Conservation (phyloP, 2,329 filamentous ascomycete species). For the Aspergillus fijiensis region DNA sequence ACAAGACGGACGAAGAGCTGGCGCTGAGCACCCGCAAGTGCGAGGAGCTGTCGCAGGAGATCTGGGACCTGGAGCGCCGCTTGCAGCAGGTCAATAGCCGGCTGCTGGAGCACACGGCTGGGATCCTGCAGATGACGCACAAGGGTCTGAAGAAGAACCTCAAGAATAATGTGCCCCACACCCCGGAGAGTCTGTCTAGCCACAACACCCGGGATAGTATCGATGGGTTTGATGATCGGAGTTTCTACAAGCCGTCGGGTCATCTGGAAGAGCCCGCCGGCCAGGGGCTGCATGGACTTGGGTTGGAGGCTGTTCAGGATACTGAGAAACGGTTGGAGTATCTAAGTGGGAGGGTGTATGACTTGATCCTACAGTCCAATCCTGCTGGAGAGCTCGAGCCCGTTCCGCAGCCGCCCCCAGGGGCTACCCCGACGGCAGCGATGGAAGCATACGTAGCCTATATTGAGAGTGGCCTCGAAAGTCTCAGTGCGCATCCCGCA, state of each 20-base stretch:
- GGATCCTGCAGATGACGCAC: conserved; percentile 87
- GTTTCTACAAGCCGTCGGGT: conserved; percentile 69
- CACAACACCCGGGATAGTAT: conserved; percentile 54
- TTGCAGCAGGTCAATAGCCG: conserved; percentile 71
- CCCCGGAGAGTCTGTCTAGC: conserved; percentile 72
- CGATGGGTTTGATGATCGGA: conserved; percentile 73
- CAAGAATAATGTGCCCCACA: conserved; percentile 60
- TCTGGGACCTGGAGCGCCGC: conserved; percentile 76
- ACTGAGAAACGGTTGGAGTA: conserved; percentile 67
- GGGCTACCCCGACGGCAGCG: conserved; percentile 30
- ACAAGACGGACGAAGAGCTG: conserved; percentile 71
- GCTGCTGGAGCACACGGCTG: conserved; percentile 86
- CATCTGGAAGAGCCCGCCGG: conserved; percentile 54
- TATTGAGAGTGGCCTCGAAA: conserved; percentile 64
- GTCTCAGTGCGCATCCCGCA: conserved; percentile 55
- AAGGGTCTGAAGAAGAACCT: conserved; percentile 65
- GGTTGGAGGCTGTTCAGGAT: conserved; percentile 55
- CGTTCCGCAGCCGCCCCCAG: conserved; percentile 34
- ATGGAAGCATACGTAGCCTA: conserved; percentile 66
- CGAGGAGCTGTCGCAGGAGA: conserved; percentile 76
- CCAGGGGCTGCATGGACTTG: conserved; percentile 21
- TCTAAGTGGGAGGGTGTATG: conserved; percentile 65
- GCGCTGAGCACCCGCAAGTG: conserved; percentile 74
- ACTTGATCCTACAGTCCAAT: conserved; percentile 58
- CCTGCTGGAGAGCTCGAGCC: conserved; percentile 37